Conservation (phyloP, 1,284 basidiomycete genomes). For the Malassezia sp. region DNA sequence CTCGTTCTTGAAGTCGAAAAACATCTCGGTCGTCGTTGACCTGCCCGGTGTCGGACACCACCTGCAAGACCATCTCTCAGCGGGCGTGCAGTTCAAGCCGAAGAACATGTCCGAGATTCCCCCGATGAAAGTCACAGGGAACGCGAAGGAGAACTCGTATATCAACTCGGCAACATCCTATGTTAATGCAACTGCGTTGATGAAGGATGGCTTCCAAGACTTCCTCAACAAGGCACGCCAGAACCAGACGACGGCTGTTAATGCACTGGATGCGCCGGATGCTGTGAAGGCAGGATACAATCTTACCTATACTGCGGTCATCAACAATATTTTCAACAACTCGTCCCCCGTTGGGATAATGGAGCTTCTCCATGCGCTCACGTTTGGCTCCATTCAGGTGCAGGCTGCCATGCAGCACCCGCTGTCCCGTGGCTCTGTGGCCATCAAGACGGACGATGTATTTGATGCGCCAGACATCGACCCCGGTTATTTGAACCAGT, state of each 20-base stretch:
- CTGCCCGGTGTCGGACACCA: constrained; percentile 66
- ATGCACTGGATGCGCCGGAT: constrained; percentile 51
- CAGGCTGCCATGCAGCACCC: constrained; percentile 62
- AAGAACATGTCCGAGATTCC: constrained; percentile 49
- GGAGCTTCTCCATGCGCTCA: constrained; percentile 29
- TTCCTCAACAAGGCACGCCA: constrained; percentile 49
- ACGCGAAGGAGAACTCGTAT: constrained; percentile 54
- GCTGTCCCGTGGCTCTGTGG: constrained; percentile 50
- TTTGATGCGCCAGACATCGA: constrained; percentile 57
- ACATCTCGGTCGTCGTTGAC: constrained; percentile 51
- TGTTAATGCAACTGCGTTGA: constrained; percentile 53
- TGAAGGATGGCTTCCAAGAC: constrained; percentile 1
- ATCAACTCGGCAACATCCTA: constrained; percentile 61
- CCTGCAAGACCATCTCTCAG: constrained; percentile 55
- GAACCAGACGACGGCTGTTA: constrained; percentile 47
- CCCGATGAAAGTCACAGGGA: constrained; percentile 20
- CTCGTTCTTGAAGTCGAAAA: constrained; percentile 50
- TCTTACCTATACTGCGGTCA: constrained; percentile 54
- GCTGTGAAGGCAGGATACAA: constrained; percentile 58
- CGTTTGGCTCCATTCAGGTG: constrained; percentile 46
- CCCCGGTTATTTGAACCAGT: constrained; percentile 52
- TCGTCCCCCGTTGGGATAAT: constrained; percentile 38
- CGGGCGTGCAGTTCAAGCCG: constrained; percentile 52
- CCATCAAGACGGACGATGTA: constrained; percentile 53
- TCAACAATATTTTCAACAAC: constrained; percentile 48